Base-by-base conservation (phyloP, 192 early-diverging fungal species). In the Coemansia sp. region DNA sequence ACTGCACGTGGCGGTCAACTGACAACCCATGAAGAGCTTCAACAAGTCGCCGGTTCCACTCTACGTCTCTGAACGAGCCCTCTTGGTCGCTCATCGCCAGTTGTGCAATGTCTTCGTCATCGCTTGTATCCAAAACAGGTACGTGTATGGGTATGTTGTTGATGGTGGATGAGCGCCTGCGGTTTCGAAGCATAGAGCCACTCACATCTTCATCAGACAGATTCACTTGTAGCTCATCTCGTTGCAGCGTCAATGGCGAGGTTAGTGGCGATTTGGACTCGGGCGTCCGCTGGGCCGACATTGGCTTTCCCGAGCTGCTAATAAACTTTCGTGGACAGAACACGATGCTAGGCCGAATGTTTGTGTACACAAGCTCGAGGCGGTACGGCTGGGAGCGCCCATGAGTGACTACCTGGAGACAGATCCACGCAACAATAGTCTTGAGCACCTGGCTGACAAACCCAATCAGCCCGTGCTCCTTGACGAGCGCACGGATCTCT, bases 381-480 rank as follows among this genome's bases (percentile, higher is more conserved):
- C 76, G 59, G 65, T 83, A 83, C 5, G 69, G 63, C 19, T 61
- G 69, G 11, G 60, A 79, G 12, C 87, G 83, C 5, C 86, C 82
- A 58, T 86, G 86, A 9, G 90, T 95, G 12, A 92, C 90, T 17
- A 87, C 83, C 65, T 94, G 92, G n/a, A 95, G 72, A 58, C 91
- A 87, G 0, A 90, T 90, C 82, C 91, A 97, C 5, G 92, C 91
- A 0, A 90, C 89, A 24, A 97, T 60, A 2, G 93, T 91, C 65
- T 94, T 94, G 12, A 92, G 82, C 14, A 95, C 70, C 15, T 89
- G 82, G 24, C 91, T 85, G 22, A 91, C 69, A 38, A 89, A 86
- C 22, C 85, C 83, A 62, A 95, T 82, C 23, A 83, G 83, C 5
- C 89, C 89, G 25, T 85, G 66, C 64, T 87, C 83, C 15, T 83